These are phyloP conservation scores for Hypoxylon cercidicola DNA, from an alignment of 495 filamentous ascomycete genomes.

Conservation along the genomic window DNA sequence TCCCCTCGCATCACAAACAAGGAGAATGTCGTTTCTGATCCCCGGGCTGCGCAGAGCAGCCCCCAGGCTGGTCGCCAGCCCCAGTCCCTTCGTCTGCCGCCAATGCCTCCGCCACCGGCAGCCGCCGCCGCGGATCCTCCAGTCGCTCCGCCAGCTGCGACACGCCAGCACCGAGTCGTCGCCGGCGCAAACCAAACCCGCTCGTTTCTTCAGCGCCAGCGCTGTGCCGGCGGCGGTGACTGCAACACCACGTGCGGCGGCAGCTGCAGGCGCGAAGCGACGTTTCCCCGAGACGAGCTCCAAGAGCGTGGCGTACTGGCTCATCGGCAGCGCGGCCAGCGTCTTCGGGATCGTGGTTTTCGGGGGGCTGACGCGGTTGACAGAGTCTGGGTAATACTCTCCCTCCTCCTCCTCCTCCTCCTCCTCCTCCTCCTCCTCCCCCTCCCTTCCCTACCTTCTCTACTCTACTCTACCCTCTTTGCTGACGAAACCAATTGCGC, in stretches of 20 bases:
- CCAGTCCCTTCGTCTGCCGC: slow-evolving; percentile 69
- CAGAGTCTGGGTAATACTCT: slow-evolving; percentile 85
- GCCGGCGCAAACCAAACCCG: slow-evolving; percentile 17
- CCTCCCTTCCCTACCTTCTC: not conserved
- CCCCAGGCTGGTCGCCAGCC: slow-evolving; percentile 63
- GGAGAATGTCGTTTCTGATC: slow-evolving; percentile 59
- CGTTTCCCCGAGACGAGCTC: slow-evolving; percentile 76
- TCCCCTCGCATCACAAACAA: slow-evolving; percentile 10
- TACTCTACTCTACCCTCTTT: too few relatives aligned
- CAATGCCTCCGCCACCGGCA: slow-evolving; percentile 66
- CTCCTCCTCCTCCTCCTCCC: not conserved
- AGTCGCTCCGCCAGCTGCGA: slow-evolving; percentile 21
- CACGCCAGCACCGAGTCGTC: slow-evolving; percentile 34
- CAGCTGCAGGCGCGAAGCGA: slow-evolving; percentile 20
- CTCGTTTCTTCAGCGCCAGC: slow-evolving; percentile 54
- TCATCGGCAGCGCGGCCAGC: slow-evolving; percentile 87
- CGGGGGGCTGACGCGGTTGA: slow-evolving; percentile 90
- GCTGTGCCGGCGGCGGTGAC: slow-evolving; percentile 39
- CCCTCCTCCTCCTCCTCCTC: not conserved
- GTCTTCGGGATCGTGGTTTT: slow-evolving; percentile 98
- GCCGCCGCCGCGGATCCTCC: slow-evolving; percentile 45
- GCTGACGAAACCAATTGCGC: slow-evolving; percentile 9
- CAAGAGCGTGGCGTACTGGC: slow-evolving; percentile 87
- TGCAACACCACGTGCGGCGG: slow-evolving; percentile 1
- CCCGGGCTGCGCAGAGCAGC: slow-evolving; percentile 63